Evolutionary conservation across 495 filamentous ascomycete genomes (phyloP), one percentile per base, ranked within the genome.

Genomic region (Podospora sp.): DNA sequence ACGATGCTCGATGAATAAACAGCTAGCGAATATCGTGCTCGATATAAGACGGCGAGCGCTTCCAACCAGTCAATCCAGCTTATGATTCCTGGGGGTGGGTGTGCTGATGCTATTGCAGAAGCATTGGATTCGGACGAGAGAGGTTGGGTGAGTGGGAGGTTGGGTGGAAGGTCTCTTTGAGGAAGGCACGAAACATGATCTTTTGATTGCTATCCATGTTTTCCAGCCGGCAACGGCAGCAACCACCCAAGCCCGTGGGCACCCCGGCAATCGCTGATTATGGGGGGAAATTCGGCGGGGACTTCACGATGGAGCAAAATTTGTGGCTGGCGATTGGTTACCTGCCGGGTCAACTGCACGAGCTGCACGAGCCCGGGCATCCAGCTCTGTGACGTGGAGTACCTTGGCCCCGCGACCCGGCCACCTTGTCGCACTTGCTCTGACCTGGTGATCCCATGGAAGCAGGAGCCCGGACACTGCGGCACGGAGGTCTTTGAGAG

Each of bases 161-260:
- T 49, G 67, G 67, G 52, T 35, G 57, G 56, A 63, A 63, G 40
- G 50, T 57, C 63, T 55, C 66, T 71, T 71, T 69, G 69, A 71
- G 71, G 63, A 73, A 73, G 69, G 71, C 50, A 71, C 71, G 71
- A 71, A 65, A 71, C 63, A 66, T 62, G 51, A 46, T 66, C 40
- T 65, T 71, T 71, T 71, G 66, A 72, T 72, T 72, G 71, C 71
- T 35, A 56, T 33, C 63, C 67, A 64, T 70, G 65, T 72, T 72
- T 68, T 70, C 60, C 55, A 62, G 68, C 68, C 57, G 26, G 57
- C 25, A 33, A 26, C 57, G 26, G 57, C 57, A 33, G 18, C 57
- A n/a, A 59, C 57, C 57, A 33, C 57, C 40, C 40, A 18, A 18
- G 40, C 40, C 40, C 40, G 40, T 46, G 40, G 40, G 40, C 33